Conservation (phyloP, 2,329 filamentous ascomycete species). For the Fusarium lateritium region DNA sequence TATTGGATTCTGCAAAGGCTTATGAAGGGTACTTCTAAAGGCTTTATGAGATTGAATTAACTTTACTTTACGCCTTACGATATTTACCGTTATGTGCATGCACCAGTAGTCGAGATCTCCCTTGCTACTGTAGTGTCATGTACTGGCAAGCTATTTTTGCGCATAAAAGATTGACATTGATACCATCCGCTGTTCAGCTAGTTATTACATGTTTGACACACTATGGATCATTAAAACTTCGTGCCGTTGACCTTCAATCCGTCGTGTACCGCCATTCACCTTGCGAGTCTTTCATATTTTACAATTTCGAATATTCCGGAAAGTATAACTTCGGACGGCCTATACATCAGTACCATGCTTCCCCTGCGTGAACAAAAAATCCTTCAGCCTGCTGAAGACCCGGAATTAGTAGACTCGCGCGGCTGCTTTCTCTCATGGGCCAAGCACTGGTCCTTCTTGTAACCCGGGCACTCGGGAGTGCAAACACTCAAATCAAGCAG, state of each 20-base stretch:
- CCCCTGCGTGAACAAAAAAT: background rate
- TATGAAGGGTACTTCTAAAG: constrained; percentile 20
- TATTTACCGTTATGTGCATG: background rate
- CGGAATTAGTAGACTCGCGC: background rate
- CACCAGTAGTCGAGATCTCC: background rate
- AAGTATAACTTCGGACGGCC: background rate
- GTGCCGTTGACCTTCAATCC: no score
- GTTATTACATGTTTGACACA: no score
- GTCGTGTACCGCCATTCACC: no score
- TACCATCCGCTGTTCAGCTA: no score
- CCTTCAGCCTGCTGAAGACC: no score
- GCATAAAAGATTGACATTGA: no score
- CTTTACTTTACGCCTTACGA: background rate
- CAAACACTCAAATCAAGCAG: background rate
- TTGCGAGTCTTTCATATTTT: no score
- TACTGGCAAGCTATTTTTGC: no score
- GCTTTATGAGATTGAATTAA: background rate
- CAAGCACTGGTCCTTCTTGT: background rate
- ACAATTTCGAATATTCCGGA: background rate
- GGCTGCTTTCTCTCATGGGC: background rate
- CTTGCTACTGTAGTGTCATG: no score
- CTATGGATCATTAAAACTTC: no score
- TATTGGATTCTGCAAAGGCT: constrained; percentile 8
- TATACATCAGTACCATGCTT: background rate
- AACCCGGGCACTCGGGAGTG: background rate